Base-by-base conservation (phyloP, 768 basidiomycete genomes). In the Suillus sp. region DNA sequence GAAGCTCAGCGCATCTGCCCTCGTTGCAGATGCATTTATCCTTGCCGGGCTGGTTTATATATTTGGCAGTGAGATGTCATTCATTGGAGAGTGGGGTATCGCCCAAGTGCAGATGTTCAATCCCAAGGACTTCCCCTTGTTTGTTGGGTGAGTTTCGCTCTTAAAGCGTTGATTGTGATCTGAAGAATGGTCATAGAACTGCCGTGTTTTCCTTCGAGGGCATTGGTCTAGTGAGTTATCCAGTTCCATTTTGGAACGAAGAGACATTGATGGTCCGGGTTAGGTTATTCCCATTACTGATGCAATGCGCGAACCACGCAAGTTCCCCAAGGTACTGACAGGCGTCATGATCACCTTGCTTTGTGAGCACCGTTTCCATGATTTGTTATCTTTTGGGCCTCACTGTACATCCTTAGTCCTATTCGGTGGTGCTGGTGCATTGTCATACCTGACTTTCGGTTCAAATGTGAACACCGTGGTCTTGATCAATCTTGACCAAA, bases 201-300 rank as follows among this genome's bases (percentile, higher is more conserved):
- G 96, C 97, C 3, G 96, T 98, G 35, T 99, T 99, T 76, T 94
- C 97, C 1, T 99, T 99, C 69, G 96, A 99, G 76, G 96, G 96
- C 10, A 94, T 99, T 67, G 97, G 96, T 55, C 79, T 99, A 77
- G 90, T 91, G 68, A 67, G 86, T 75, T 60, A 35, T 34, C 22
- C 47, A 50, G n/a, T 34, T 14, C 20, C 30, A 40, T 32, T 40
- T 6, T 14, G 32, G 35, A 48, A 37, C 7, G 30, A 32, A 13
- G 27, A 56, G 51, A 42, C 65, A 60, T 68, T 63, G 25, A 25
- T 3, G 16, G 38, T 18, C 11, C 66, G n/a, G 35, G 16, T 27
- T 72, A 90, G 84, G 80, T 99, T 66, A 93, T 99, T 65, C 97
- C 97, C 22, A 97, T 99, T 70, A 94, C 93, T 14, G 96, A 99